These are phyloP conservation scores for Leucogyrophana mollusca DNA, from an alignment of 768 basidiomycete genomes.

Conservation along the genomic window DNA sequence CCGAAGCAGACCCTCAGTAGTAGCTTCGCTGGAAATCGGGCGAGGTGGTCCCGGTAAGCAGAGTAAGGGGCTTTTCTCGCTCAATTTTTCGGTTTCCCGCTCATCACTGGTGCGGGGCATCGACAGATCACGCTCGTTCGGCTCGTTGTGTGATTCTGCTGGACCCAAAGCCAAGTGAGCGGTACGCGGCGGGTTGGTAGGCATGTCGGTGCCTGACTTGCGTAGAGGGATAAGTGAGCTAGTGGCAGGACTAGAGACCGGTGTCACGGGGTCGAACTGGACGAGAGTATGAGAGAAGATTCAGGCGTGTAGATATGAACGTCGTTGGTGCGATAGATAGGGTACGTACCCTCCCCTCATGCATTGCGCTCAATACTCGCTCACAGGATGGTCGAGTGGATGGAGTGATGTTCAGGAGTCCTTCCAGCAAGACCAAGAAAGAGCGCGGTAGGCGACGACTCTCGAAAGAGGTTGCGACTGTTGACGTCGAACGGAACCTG, in stretches of 20 bases:
- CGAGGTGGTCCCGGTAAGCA: constrained; percentile 12
- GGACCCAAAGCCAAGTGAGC: neutral
- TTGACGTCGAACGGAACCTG: constrained; percentile 52
- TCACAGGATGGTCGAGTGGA: constrained; percentile 68
- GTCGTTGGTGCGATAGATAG: neutral
- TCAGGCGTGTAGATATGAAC: neutral
- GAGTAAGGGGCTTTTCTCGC: constrained; percentile 14
- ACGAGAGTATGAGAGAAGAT: neutral
- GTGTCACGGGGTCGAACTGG: constrained; percentile 27
- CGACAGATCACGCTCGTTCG: constrained; percentile 11
- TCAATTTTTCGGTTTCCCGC: neutral
- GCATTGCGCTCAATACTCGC: constrained; percentile 64
- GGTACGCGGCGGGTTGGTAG: neutral
- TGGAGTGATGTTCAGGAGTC: constrained; percentile 63
- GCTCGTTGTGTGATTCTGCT: constrained; percentile 1
- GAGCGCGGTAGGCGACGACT: constrained; percentile 70
- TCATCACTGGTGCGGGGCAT: constrained; percentile 9
- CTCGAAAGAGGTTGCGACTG: constrained; percentile 57
- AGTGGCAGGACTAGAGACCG: constrained; percentile 5
- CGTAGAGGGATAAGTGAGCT: constrained; percentile 20
- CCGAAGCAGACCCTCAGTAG: neutral
- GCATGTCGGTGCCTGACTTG: constrained; percentile 13
- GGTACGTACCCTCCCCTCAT: constrained; percentile 68
- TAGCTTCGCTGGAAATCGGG: neutral
- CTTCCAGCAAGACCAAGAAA: constrained; percentile 71